Evolutionary conservation across 257 asterid genomes (phyloP).

Genomic region (Solanum arcanum): DNA sequence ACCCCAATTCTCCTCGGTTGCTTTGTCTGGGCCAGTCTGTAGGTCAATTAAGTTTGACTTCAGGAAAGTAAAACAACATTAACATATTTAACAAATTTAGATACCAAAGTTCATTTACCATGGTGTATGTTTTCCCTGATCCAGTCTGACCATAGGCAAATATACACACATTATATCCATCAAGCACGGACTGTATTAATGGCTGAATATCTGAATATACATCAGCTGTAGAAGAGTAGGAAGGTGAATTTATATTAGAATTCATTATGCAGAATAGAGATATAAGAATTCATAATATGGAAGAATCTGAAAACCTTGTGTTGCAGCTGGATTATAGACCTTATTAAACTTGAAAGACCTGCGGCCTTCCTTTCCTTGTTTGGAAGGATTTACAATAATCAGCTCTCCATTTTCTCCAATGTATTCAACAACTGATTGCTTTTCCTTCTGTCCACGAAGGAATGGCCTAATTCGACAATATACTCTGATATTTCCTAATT

Average conservation of each 20-base stretch:
- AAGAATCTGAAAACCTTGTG: slow-evolving; percentile 21
- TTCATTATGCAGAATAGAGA: background rate
- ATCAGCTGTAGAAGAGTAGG: slow-evolving; percentile 37
- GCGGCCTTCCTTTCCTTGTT: slow-evolving; percentile 43
- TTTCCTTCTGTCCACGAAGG: slow-evolving; percentile 64
- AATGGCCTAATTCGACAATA: slow-evolving; percentile 89
- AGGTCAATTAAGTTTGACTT: background rate
- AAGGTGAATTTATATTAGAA: background rate
- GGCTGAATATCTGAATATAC: slow-evolving; percentile 76
- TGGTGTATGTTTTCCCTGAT: slow-evolving; percentile 89
- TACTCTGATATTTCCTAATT: slow-evolving; percentile 81
- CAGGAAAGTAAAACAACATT: background rate
- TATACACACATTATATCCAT: slow-evolving; percentile 86
- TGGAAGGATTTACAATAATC: slow-evolving; percentile 30
- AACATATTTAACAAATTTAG: background rate
- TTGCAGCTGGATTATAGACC: slow-evolving; percentile 38
- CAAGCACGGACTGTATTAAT: slow-evolving; percentile 78
- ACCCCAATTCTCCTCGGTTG: slow-evolving; percentile 30
- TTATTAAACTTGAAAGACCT: slow-evolving; percentile 41
- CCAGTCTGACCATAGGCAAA: slow-evolving; percentile 99
- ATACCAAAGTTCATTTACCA: slow-evolving; percentile 35
- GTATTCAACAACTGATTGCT: slow-evolving; percentile 48
- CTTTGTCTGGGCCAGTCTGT: slow-evolving; percentile 47
- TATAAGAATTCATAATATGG: background rate
- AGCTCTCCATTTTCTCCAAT: slow-evolving; percentile 81